Conservation (phyloP, 2,329 filamentous ascomycete genomes). For the Fusarium camptoceras region DNA sequence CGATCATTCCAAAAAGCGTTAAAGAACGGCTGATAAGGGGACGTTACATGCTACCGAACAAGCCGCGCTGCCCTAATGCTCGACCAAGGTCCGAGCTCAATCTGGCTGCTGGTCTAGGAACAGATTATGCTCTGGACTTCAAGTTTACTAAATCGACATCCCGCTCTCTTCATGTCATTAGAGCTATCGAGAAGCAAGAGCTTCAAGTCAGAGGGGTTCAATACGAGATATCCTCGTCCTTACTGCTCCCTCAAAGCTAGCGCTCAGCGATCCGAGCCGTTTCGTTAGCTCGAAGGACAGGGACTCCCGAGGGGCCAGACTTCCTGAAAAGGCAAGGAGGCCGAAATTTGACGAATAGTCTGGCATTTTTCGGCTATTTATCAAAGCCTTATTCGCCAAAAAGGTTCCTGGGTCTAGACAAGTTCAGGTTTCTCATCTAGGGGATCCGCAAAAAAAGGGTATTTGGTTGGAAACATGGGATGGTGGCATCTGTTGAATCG, state of each 20-base stretch:
- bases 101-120: background rate
- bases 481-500: background rate
- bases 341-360: background rate
- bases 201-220: background rate
- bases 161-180: background rate
- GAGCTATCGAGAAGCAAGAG: background rate
- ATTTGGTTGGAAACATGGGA: background rate
- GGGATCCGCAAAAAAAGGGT: background rate
- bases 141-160: background rate
- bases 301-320: background rate
- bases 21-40: background rate
- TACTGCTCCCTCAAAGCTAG: constrained; percentile 13
- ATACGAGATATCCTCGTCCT: background rate
- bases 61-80: background rate
- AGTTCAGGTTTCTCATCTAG: background rate
- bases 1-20: background rate
- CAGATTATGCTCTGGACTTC: background rate
- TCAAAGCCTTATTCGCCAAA: background rate
- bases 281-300: constrained; percentile 3
- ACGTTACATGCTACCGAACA: background rate
- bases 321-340: background rate
- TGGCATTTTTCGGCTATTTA: background rate
- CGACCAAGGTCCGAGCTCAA: background rate
- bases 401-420: background rate
- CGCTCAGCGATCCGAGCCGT: constrained; percentile 38